Base-by-base conservation (phyloP, 495 filamentous ascomycete genomes). In the Usnea hakonensis region DNA sequence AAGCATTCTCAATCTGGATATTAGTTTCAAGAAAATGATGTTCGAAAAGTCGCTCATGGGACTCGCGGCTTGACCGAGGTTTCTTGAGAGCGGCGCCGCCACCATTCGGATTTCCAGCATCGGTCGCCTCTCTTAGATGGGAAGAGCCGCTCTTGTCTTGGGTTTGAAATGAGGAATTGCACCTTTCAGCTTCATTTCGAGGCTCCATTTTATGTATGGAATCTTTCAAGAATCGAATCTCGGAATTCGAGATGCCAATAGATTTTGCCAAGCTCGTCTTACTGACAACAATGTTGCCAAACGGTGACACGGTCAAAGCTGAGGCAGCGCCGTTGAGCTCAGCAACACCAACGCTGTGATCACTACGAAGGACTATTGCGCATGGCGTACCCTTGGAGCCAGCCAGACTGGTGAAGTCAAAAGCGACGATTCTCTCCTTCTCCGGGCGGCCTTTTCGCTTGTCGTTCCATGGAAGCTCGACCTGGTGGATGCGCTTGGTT, bases 331-430 rank as follows among this genome's bases (percentile, higher is more conserved):
- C 84, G 58, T 84, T 82, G 10, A 89, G 68, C 28, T 77, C 79
- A n/a, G 78, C 65, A 28, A 91, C 81, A 19, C 84, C 84, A 52
- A 91, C 79, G 4, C 77, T 72, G n/a, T 87, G 85, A 69, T 84
- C 85, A 7, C 84, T 85, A 52, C 86, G 80, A 19, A 92, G 74
- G 7, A 86, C 84, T 63, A 95, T 75, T 38, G 84, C 79, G 54
- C 84, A 83, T 26, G 88, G 84, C 55, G 41, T 68, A 11, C 85
- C 85, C 46, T 85, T 74, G 11, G 81, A 75, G 2, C 79, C 52
- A 75, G 81, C 85, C 74, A 78, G 82, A 69, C 68, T 89, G 58
- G 95, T 78, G 78, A 90, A 95, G 68, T 97, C 92, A 71, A 95
- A 96, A 2, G 88, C 88, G 0, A 94, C 87, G 36, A 96, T 83